Evolutionary conservation across 2,329 filamentous ascomycete genomes (phyloP).

Genomic region (Thelonectria discophora): DNA sequence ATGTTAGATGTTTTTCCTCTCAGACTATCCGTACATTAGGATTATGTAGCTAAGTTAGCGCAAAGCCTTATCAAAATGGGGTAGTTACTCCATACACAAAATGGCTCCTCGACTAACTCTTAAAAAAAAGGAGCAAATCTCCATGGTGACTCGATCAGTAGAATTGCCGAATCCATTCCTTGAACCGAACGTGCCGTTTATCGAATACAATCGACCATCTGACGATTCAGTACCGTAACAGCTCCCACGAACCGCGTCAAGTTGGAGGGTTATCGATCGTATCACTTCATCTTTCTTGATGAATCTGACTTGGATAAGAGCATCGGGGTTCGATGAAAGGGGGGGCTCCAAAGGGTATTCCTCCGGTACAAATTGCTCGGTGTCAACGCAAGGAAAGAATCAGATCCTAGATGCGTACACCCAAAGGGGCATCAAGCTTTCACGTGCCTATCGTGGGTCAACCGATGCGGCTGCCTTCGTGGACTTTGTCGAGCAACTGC

Average conservation of each 20-base stretch:
- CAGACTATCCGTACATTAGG: too few species aligned
- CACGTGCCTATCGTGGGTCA: slow-evolving; percentile 40
- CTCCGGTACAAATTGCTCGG: slow-evolving; percentile 6
- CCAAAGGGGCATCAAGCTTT: slow-evolving; percentile 37
- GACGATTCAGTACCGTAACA: slow-evolving; percentile 12
- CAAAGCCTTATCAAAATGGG: too few species aligned
- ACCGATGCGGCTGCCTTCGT: slow-evolving; percentile 36
- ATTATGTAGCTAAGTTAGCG: too few species aligned
- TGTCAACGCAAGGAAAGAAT: slow-evolving; percentile 15
- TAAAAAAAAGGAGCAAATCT: too few species aligned
- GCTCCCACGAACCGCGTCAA: slow-evolving; percentile 8
- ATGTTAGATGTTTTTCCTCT: too few species aligned
- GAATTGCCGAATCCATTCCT: slow-evolving; percentile 5
- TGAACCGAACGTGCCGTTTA: slow-evolving; percentile 3
- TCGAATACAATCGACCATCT: slow-evolving; percentile 2
- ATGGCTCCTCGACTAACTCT: too few species aligned
- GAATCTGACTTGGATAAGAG: slow-evolving; percentile 15
- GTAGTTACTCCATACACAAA: too few species aligned
- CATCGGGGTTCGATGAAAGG: slow-evolving; percentile 9
- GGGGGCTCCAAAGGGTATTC: slow-evolving; percentile 8
- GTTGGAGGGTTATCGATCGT: slow-evolving; percentile 14
- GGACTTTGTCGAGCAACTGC: slow-evolving; percentile 45
- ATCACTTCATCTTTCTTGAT: slow-evolving; percentile 16
- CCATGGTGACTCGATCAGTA: slow-evolving; percentile 5
- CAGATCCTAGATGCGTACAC: slow-evolving; percentile 21